phyloP scores from a whole-genome alignment of 1,284 basidiomycete species.

The Amylostereum areolatum region DNA sequence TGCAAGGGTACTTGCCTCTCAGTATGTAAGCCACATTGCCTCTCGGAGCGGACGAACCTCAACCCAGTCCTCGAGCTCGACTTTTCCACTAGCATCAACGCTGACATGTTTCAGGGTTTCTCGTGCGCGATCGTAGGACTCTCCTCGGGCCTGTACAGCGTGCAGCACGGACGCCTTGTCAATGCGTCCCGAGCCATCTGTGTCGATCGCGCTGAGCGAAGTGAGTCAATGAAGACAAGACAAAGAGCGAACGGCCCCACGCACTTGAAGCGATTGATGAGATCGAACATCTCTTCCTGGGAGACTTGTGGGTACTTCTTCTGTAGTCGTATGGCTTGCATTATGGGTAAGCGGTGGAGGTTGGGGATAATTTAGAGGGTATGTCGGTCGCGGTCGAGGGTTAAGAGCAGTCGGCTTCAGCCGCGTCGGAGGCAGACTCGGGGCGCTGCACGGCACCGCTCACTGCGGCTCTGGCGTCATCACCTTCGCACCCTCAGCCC shows the following conservation, averaged over 20 bases:
- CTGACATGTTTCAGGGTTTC: constrained; percentile 94
- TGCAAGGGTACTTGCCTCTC: constrained; percentile 22
- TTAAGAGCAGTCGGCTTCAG: too few relatives aligned
- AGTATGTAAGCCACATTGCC: constrained; percentile 2
- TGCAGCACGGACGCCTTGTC: constrained; percentile 81
- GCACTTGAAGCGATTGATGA: constrained; percentile 92
- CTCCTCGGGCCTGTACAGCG: constrained; percentile 68
- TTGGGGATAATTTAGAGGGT: too few relatives aligned
- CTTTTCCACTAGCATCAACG: constrained; percentile 91
- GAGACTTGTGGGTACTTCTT: constrained; percentile 93
- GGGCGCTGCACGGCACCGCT: too few relatives aligned
- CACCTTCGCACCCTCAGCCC: too few relatives aligned
- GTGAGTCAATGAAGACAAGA: constrained; percentile 9
- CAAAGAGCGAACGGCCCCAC: constrained; percentile 22
- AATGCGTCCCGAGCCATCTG: constrained; percentile 81
- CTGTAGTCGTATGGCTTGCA: constrained; percentile 87
- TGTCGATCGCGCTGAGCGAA: constrained; percentile 63
- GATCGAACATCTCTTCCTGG: constrained; percentile 88
- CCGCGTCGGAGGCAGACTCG: too few relatives aligned
- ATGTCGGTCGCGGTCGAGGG: too few relatives aligned
- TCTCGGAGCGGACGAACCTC: constrained; percentile 52
- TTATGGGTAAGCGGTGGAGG: constrained; percentile 23
- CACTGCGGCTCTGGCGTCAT: too few relatives aligned
- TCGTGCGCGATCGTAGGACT: constrained; percentile 88
- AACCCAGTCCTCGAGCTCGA: constrained; percentile 98